Base-by-base conservation (phyloP, 2,329 filamentous ascomycete genomes). In the Ophiocordyceps camponoti-leonardi region DNA sequence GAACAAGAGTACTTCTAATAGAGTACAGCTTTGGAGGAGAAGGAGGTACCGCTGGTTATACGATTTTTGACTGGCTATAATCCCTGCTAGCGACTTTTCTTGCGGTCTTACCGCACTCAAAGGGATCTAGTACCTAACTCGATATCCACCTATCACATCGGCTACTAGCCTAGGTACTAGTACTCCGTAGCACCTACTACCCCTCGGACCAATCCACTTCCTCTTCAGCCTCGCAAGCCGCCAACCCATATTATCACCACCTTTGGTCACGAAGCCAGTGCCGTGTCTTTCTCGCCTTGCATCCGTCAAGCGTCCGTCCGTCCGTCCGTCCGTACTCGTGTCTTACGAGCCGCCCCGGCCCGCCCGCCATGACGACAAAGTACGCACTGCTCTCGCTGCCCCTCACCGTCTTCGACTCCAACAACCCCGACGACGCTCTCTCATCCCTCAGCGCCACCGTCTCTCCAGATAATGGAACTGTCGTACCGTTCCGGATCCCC, bases 371-470 rank as follows among this genome's bases (percentile, higher is more conserved):
- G 70, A 60, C 68, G 45, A 61, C 65, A 53, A 87, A 79, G 58
- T 96, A 94, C 71, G 77, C 88, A 55, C 76, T 96, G 58, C 74
- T 96, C 54, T 96, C 92, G 50, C 75, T 98, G 50, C 92, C 92
- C 48, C 81, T 84, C 53, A 85, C 85, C 48, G 88, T 90, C 61
- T 82, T 87, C 58, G 82, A 86, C 54, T 83, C 85, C 44, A 76
- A 77, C 66, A 77, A 90, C 66, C 74, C 74, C 57, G 82, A 90
- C 53, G 86, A 93, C 62, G 86, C 90, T 52, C 71, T 95, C 53
- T 75, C 79, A 43, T 76, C 86, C 42, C 67, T 98, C 50, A 77
- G 79, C 53, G 68, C 79, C 46, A 86, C 81, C 40, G 72, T 94
- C 46, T 71, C 77, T 44, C 67, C 76, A 47, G 85, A 94, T 55